These are phyloP conservation scores for Kazachstania kunashirensis DNA, from an alignment of 805 yeast genomes.

Conservation along the genomic window DNA sequence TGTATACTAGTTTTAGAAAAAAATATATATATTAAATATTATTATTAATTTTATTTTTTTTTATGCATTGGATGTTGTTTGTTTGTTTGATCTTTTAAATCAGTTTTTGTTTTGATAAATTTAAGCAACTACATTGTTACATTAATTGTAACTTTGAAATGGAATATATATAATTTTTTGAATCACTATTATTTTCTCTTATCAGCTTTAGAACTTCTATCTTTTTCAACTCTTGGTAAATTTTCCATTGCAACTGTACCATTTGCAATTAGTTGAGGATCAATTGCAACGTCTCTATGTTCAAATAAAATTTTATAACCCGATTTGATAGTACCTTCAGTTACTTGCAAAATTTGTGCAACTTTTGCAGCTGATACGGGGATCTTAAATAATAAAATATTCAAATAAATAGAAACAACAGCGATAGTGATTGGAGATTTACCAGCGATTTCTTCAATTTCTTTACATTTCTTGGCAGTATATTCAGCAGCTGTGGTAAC, in stretches of 20 bases:
- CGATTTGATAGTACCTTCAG: slow-evolving; percentile 94
- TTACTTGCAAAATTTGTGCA: slow-evolving; percentile 88
- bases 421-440: slow-evolving; percentile 96
- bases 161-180: neutral
- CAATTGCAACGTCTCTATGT: slow-evolving; percentile 55
- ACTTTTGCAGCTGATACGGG: slow-evolving; percentile 69
- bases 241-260: slow-evolving; percentile 26
- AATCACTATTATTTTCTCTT: slow-evolving; percentile 4
- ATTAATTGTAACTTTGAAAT: too few species aligned
- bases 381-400: slow-evolving; percentile 77
- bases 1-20: neutral
- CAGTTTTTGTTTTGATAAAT: too few species aligned
- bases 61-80: neutral
- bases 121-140: too few species aligned
- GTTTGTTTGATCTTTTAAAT: neutral
- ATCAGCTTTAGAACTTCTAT: slow-evolving; percentile 16
- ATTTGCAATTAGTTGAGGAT: slow-evolving; percentile 25
- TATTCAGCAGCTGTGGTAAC: slow-evolving; percentile 88
- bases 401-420: slow-evolving; percentile 93
- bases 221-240: slow-evolving; percentile 27
- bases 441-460: slow-evolving; percentile 89
- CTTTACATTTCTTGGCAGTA: slow-evolving; percentile 83
- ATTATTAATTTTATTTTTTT: neutral
- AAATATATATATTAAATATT: neutral
- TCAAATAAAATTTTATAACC: slow-evolving; percentile 76